These are phyloP conservation scores for Solanum corneliomulleri DNA, from an alignment of 257 asterid species.

Conservation along the genomic window DNA sequence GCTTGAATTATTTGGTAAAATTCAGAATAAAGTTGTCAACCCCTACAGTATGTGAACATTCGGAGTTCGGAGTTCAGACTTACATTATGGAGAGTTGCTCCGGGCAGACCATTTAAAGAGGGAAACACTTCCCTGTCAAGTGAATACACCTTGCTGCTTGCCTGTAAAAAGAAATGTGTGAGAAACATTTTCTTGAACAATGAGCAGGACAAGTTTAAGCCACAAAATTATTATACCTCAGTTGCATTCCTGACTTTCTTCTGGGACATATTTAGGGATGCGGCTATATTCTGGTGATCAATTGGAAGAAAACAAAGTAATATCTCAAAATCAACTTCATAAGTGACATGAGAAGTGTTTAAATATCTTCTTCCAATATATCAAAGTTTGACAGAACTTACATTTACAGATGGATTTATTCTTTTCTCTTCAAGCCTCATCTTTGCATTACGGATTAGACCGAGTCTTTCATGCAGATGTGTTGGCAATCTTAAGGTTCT, in stretches of 20 bases:
- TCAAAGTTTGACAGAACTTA: constrained; percentile 14
- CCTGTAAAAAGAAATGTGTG: constrained; percentile 33
- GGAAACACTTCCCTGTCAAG: constrained; percentile 92
- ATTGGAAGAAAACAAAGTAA: background rate
- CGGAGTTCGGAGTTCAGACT: constrained; percentile 19
- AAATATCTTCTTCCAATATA: background rate
- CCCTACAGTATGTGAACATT: background rate
- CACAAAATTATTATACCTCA: constrained; percentile 47
- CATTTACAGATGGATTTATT: constrained; percentile 74
- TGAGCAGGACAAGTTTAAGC: background rate
- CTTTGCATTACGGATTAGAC: constrained; percentile 81
- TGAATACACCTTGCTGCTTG: constrained; percentile 72
- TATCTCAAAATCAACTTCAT: background rate
- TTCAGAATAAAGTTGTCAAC: background rate
- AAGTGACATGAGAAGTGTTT: background rate
- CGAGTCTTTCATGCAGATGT: constrained; percentile 73
- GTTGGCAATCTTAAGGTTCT: constrained; percentile 79
- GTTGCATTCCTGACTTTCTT: constrained; percentile 93
- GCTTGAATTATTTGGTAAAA: background rate
- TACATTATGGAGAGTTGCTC: constrained; percentile 81
- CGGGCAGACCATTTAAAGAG: constrained; percentile 80
- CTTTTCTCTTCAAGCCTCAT: constrained; percentile 66
- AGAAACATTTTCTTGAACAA: background rate
- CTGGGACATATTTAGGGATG: constrained; percentile 72
- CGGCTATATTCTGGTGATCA: constrained; percentile 72